These are phyloP conservation scores for Ambrosiella cleistominuta DNA, from an alignment of 2,329 filamentous ascomycete species.

Conservation along the genomic window DNA sequence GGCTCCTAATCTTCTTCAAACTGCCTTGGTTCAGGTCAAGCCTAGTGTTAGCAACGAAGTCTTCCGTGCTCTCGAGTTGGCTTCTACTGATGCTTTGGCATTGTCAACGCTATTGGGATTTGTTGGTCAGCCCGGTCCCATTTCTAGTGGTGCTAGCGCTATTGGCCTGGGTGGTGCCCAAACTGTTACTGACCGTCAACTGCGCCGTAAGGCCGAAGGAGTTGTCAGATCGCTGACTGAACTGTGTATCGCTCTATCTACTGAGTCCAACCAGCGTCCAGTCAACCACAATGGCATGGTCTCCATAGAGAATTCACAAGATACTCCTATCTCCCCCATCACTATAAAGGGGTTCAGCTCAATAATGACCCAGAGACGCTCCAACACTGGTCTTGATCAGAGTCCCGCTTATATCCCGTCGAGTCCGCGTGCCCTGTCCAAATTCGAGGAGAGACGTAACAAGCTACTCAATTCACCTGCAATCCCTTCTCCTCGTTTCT, in stretches of 20 bases:
- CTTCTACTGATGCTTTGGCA: constrained; percentile 63
- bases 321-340: constrained; percentile 26
- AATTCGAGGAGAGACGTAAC: constrained; percentile 35
- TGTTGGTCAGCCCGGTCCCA: constrained; percentile 48
- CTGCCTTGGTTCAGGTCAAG: constrained; percentile 66
- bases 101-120: constrained; percentile 64
- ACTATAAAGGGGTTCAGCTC: constrained; percentile 25
- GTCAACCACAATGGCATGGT: constrained; percentile 10
- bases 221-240: constrained; percentile 88
- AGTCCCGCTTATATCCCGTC: constrained; percentile 22
- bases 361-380: constrained; percentile 23
- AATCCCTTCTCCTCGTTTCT: constrained; percentile 28
- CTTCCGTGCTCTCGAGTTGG: constrained; percentile 62
- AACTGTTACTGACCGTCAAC: constrained; percentile 58
- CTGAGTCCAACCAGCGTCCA: constrained; percentile 27
- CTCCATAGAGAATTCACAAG: constrained; percentile 13
- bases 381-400: constrained; percentile 26
- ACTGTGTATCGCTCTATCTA: constrained; percentile 67
- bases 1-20: constrained; percentile 59
- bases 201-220: constrained; percentile 78
- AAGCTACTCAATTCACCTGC: constrained; percentile 29
- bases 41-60: constrained; percentile 50
- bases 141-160: constrained; percentile 47
- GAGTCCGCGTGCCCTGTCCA: constrained; percentile 32
- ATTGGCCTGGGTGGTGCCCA: constrained; percentile 30